phyloP scores from a whole-genome alignment of 371 early-diverging fungal genomes.

The Lichtheimia ramosa region DNA sequence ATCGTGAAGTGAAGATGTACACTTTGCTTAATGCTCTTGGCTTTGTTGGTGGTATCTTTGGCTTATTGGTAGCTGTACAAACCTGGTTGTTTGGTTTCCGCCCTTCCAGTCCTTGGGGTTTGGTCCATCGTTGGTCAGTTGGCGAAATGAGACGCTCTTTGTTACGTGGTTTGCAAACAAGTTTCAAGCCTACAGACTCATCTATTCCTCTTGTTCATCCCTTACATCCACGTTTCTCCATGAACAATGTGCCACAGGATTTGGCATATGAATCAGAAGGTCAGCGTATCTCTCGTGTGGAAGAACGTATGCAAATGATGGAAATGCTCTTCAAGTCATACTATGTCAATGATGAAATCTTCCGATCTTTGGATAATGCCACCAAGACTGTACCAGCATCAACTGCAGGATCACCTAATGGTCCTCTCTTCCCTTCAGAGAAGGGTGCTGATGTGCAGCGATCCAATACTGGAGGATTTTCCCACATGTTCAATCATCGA shows the following conservation, averaged over 20 bases:
- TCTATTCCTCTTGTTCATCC: slow-evolving; percentile 51
- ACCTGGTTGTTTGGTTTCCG: slow-evolving; percentile 53
- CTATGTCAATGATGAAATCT: slow-evolving; percentile 42
- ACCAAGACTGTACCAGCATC: slow-evolving; percentile 1
- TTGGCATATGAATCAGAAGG: slow-evolving; percentile 24
- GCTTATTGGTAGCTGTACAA: slow-evolving; percentile 40
- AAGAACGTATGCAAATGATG: slow-evolving; percentile 34
- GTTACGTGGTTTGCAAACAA: slow-evolving; percentile 34
- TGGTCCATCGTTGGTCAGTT: slow-evolving; percentile 51
- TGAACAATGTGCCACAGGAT: slow-evolving; percentile 19
- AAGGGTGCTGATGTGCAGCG: slow-evolving; percentile 13
- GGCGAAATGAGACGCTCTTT: slow-evolving; percentile 47
- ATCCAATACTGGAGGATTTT: slow-evolving; percentile 33
- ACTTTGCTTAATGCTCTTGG: slow-evolving; percentile 49
- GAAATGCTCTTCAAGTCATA: slow-evolving; percentile 39
- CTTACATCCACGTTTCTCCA: slow-evolving; percentile 44
- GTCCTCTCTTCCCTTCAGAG: slow-evolving; percentile 8
- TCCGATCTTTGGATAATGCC: slow-evolving; percentile 43
- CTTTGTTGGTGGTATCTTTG: slow-evolving; percentile 54
- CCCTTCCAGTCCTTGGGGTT: slow-evolving; percentile 52
- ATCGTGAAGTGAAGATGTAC: slow-evolving; percentile 51
- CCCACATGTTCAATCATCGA: slow-evolving; percentile 49
- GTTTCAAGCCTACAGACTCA: slow-evolving; percentile 43
- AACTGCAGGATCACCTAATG: neutral
- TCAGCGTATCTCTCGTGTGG: slow-evolving; percentile 26